Evolutionary conservation across 1,139 yeast genomes (phyloP).

Genomic region (Diutina ranongensis): DNA sequence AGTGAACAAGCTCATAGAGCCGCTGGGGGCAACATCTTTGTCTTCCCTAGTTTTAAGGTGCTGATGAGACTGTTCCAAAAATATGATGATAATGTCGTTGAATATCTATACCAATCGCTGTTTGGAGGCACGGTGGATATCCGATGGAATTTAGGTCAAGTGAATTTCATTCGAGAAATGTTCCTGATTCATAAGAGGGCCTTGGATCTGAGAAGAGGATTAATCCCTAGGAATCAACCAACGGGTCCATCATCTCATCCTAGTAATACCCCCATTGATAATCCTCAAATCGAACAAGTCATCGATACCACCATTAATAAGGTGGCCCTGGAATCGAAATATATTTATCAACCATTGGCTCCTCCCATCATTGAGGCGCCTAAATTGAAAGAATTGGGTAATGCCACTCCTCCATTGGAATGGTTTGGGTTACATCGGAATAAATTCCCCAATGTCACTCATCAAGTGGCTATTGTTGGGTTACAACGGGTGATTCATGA

Average conservation of each 20-base stretch:
- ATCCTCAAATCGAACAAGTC: constrained; percentile 25
- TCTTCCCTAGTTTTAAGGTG: constrained; percentile 65
- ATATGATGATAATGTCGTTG: constrained; percentile 37
- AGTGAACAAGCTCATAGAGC: constrained; percentile 46
- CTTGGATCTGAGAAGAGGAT: constrained; percentile 20
- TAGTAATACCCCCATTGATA: background rate
- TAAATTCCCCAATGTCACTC: constrained; percentile 76
- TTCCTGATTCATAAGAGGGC: constrained; percentile 47
- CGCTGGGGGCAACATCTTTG: constrained; percentile 69
- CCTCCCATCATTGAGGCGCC: constrained; percentile 86
- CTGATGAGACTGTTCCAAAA: constrained; percentile 68
- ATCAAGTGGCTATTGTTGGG: constrained; percentile 62
- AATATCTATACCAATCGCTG: constrained; percentile 54
- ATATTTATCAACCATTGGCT: constrained; percentile 49
- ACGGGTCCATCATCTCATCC: too few relatives aligned
- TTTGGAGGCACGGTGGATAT: constrained; percentile 88
- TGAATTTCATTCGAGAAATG: constrained; percentile 88
- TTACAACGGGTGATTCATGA: constrained; percentile 65
- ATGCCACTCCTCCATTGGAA: constrained; percentile 94
- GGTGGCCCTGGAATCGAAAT: constrained; percentile 51
- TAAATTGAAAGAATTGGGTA: constrained; percentile 80
- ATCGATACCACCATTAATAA: constrained; percentile 51
- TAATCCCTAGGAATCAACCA: too few relatives aligned
- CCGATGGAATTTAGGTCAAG: constrained; percentile 87
- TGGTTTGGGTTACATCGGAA: constrained; percentile 94